Evolutionary conservation across 345 rosid genomes (phyloP), one percentile per base, ranked within the genome.

Genomic region (Punica granatum): DNA sequence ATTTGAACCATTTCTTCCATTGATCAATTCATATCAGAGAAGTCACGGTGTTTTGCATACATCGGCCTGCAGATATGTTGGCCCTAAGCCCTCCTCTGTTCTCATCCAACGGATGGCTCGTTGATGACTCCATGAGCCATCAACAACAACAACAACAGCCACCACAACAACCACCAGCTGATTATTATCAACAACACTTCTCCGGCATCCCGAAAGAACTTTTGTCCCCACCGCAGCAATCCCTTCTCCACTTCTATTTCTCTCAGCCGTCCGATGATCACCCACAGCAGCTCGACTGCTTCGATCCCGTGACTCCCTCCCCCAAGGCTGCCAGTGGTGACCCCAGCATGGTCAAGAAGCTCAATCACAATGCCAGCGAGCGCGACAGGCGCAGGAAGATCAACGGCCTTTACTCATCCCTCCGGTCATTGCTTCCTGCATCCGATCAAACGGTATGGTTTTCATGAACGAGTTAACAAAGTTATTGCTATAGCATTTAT

Each of bases 281-380:
- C 7, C 16, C 12, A 41, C 7, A 37, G 51, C 53, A 34, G 12
- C 43, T 70, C 25, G 35, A 25, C 15, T 11, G 30, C 21, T 54
- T 54, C 41, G 53, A 59, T 33, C 71, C 26, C 8, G 35, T 49
- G 28, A 66, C 58, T 1, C 62, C 39, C 6, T 79, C 86, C 8
- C 26, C 69, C 3, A 63, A 73, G 7, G 76, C 44, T 25, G 0
- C 42, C 6, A 62, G 63, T 14, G 70, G 64, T 51, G 66, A 69
- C 32, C 54, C 51, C 53, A 65, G 35, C 37, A 21, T 71, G 53
- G 82, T 70, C 33, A 63, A 86, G 87, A 88, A 86, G 84, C 81
- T 90, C 25, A 78, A 79, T 63, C 97, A 88, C 80, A 90, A 86
- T 43, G 94, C 97, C 10, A 83, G 82, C 3, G 97, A 90, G 60